Conservation (phyloP, 352 stramenopile genomes). For the Lagenidium giganteum region DNA sequence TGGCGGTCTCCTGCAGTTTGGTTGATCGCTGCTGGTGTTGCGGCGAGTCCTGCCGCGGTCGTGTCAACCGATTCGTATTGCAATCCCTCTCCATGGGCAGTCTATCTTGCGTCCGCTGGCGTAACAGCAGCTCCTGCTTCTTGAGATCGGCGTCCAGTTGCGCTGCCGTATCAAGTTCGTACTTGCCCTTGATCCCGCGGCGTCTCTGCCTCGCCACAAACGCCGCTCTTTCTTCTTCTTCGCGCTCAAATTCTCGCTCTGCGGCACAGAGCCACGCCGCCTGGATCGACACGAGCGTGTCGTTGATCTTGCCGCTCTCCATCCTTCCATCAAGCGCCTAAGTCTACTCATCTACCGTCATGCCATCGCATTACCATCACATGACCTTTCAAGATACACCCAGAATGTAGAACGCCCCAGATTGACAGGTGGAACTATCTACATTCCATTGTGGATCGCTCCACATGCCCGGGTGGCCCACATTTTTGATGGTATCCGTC, state of each 20-base stretch:
- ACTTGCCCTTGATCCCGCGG: constrained; percentile 35
- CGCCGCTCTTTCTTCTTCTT: constrained; percentile 32
- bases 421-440: neutral
- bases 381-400: constrained; percentile 16
- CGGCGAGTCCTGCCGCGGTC: constrained; percentile 6
- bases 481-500: neutral
- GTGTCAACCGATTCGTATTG: neutral
- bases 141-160: constrained; percentile 52
- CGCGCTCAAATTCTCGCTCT: constrained; percentile 42
- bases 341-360: neutral
- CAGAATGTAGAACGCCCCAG: constrained; percentile 5
- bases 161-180: constrained; percentile 32
- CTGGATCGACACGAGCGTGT: constrained; percentile 32
- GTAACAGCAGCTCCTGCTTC: constrained; percentile 29
- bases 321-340: too few relatives aligned
- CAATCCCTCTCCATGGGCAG: constrained; percentile 2
- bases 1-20: neutral
- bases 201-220: constrained; percentile 1
- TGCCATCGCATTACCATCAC: neutral
- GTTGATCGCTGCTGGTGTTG: constrained; percentile 26
- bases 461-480: neutral
- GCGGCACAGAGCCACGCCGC: constrained; percentile 56
- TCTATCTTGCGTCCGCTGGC: constrained; percentile 3
- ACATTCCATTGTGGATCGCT: constrained; percentile 1
- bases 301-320: constrained; percentile 23